Evolutionary conservation across 495 filamentous ascomycete genomes (phyloP), one percentile per base, ranked within the genome.

Genomic region (Neurospora africana): DNA sequence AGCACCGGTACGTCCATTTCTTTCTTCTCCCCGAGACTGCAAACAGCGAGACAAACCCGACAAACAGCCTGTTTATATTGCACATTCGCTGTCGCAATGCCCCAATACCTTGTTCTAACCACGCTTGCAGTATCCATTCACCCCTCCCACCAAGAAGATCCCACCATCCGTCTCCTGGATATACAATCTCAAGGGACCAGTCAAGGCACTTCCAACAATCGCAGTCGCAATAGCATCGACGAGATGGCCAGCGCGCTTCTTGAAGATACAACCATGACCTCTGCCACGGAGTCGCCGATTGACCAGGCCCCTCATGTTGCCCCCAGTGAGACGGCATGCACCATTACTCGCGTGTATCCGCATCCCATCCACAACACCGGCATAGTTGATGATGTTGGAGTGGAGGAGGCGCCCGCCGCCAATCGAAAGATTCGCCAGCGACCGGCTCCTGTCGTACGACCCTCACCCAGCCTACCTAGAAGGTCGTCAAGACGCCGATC

Each of bases 181-280:
- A 35, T 17, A 19, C 53, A 65, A 7, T 65, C 27, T 17, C 53
- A 65, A 65, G 53, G 53, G 27, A 65, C 53, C 27, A 65, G 53
- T 36, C 15, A 4, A 36, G 27, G 11, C 30, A 65, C 40, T 21
- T 44, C 69, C 39, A 70, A 23, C 40, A 69, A 21, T 36, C 43
- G 69, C 13, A 73, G 76, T 53, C 74, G 76, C 40, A 73, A 77
- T 67, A 78, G 71, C 41, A 73, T 80, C 37, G 77, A 80, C 69
- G 81, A 82, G 27, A 72, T 82, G 67, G 81, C 75, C 69, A 78
- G 72, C 68, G 78, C 75, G 21, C 72, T 82, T 30, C 74, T 82
- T 11, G 74, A 79, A 30, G 75, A 78, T 68, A 77, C 76, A 23
- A 74, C 72, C 17, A 40, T 72, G 5, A 17, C 41, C n/a, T n/a